Evolutionary conservation across 768 basidiomycete genomes (phyloP).

Genomic region (Trametes punicea): DNA sequence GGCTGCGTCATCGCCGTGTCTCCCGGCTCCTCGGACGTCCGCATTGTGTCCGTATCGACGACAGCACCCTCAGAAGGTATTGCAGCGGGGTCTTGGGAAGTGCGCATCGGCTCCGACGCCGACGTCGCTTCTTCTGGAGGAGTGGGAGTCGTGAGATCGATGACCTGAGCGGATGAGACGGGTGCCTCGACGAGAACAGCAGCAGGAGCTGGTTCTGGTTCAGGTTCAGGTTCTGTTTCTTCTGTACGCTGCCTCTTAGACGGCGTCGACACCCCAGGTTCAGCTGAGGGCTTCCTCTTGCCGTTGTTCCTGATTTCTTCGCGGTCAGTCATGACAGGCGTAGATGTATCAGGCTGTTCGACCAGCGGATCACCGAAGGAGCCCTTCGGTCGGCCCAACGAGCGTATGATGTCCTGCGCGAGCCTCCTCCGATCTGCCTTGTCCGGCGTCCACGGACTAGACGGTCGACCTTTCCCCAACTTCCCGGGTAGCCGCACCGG

Average conservation of each 20-base stretch:
- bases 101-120: constrained; percentile 6
- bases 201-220: neutral
- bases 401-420: constrained; percentile 54
- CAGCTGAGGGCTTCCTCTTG: constrained; percentile 1
- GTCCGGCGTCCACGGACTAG: constrained; percentile 28
- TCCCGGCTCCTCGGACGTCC: neutral
- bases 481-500: neutral
- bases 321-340: neutral
- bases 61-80: neutral
- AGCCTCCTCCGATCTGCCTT: constrained; percentile 50
- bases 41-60: neutral
- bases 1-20: neutral
- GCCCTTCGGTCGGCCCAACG: constrained; percentile 36
- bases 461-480: neutral
- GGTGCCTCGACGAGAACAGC: neutral
- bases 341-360: neutral
- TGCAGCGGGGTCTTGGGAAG: neutral
- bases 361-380: neutral
- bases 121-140: neutral
- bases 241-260: constrained; percentile 8
- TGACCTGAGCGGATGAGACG: neutral
- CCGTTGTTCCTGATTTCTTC: neutral
- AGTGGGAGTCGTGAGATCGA: neutral
- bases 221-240: neutral
- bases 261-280: neutral